Conservation (phyloP, 2,329 filamentous ascomycete genomes). For the Cordyceps farinosa region DNA sequence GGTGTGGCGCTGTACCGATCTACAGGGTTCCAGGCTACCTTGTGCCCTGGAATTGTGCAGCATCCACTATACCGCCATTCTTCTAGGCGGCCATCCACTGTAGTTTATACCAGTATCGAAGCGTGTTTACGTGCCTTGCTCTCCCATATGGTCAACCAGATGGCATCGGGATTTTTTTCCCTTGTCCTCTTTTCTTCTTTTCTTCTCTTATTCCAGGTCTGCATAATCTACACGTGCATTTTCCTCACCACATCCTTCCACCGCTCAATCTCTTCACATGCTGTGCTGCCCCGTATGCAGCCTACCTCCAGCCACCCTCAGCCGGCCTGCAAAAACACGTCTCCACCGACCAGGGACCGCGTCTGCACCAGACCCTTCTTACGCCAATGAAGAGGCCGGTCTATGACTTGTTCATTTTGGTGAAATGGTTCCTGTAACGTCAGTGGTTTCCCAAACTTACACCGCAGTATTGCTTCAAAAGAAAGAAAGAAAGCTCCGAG, state of each 20-base stretch:
- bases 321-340: conserved; percentile 16
- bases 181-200: background rate
- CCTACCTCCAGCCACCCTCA: conserved; percentile 9
- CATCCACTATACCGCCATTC: background rate
- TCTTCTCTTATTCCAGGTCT: background rate
- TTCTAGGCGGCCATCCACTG: background rate
- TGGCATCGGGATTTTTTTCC: background rate
- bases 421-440: background rate
- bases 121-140: background rate
- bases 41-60: conserved; percentile 10
- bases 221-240: background rate
- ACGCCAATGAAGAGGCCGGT: background rate
- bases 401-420: conserved; percentile 7
- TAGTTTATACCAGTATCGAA: background rate
- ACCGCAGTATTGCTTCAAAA: background rate
- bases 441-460: background rate
- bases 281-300: conserved; percentile 5
- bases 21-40: background rate
- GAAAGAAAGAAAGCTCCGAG: background rate
- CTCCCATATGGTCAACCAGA: background rate
- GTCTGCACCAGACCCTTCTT: conserved; percentile 12
- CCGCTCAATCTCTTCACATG: background rate
- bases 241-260: background rate
- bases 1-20: background rate
- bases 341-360: conserved; percentile 18